Conservation (phyloP, 2,329 filamentous ascomycete genomes). For the Ophiostoma fasciatum region DNA sequence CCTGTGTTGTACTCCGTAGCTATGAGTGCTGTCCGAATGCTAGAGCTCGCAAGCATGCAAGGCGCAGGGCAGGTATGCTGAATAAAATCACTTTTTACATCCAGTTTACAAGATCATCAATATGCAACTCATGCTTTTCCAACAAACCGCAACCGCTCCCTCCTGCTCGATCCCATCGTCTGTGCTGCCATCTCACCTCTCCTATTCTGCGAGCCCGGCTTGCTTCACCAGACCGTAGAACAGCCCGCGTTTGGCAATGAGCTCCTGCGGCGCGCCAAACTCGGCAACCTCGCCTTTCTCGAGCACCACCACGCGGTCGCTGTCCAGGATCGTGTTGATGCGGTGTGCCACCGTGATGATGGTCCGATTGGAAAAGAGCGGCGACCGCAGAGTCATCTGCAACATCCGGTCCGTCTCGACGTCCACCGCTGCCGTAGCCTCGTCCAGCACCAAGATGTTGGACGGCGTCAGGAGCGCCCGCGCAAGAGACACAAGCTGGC, state of each 20-base stretch:
- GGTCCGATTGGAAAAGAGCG: conserved; percentile 72
- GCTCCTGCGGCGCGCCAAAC: conserved; percentile 71
- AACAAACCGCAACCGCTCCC: too few species aligned
- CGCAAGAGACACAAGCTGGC: conserved; percentile 85
- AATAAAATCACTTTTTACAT: too few species aligned
- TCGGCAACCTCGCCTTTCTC: conserved; percentile 83
- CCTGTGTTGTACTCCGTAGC: too few species aligned
- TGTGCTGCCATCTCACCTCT: neutral
- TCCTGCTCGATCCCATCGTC: too few species aligned
- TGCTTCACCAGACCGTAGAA: conserved; percentile 90
- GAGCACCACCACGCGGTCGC: conserved; percentile 82
- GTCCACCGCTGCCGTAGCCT: conserved; percentile 72
- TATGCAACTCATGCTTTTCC: too few species aligned
- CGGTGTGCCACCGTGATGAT: conserved; percentile 98
- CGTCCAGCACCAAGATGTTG: conserved; percentile 93
- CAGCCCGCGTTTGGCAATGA: conserved; percentile 60
- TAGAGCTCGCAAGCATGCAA: too few species aligned
- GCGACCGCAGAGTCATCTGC: conserved; percentile 46
- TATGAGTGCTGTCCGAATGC: too few species aligned
- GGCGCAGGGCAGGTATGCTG: too few species aligned
- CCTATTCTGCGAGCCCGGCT: conserved; percentile 50
- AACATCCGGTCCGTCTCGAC: conserved; percentile 54
- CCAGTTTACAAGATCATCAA: too few species aligned
- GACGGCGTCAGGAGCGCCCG: conserved; percentile 87
- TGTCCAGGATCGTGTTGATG: conserved; percentile 89